A percentile compares a stretch with the other conserved stretches of the same genome.
phyloP scores from a whole-genome alignment of 495 filamentous ascomycete genomes.

The Lichenothelia convexa region DNA sequence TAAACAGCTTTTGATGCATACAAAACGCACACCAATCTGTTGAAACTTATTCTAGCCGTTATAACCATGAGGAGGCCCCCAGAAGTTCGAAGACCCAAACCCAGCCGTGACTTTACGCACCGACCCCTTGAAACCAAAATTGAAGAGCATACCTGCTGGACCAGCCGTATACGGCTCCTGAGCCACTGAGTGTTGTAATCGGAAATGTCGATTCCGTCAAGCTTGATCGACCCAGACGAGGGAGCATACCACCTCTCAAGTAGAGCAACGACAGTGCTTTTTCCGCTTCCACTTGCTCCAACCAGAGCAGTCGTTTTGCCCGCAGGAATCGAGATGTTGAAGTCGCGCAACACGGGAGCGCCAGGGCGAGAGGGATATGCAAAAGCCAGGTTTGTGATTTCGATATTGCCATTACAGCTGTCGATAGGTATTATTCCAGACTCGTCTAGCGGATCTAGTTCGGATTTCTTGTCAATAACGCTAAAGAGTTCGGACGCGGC shows the following conservation, averaged over 20 bases:
- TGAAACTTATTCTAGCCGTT: no score
- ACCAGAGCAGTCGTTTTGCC: conserved; percentile 7
- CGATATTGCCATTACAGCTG: conserved; percentile 31
- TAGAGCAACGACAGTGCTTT: conserved; percentile 45
- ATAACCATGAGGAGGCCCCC: no score
- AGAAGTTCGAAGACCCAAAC: conserved; percentile 30
- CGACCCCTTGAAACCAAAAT: background rate
- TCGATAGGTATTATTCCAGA: conserved; percentile 2
- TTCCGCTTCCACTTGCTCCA: conserved; percentile 6
- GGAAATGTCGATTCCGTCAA: conserved; percentile 30
- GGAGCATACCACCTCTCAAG: conserved; percentile 44
- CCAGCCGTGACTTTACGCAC: no score
- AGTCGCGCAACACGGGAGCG: conserved; percentile 15
- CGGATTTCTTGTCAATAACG: conserved; percentile 8
- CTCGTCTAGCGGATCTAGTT: conserved; percentile 4
- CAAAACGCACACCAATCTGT: no score
- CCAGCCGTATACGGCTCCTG: conserved; percentile 3
- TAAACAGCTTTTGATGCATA: no score
- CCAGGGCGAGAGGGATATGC: conserved; percentile 13
- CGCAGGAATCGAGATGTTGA: conserved; percentile 2
- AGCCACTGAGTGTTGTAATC: conserved; percentile 24
- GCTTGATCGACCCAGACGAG: conserved; percentile 13
- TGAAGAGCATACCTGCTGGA: conserved; percentile 10
- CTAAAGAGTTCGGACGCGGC: conserved; percentile 14
- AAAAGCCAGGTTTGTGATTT: conserved; percentile 40